Evolutionary conservation across 2,329 filamentous ascomycete genomes (phyloP), one percentile per base, ranked within the genome.

Genomic region (Lasiodiplodia citricola): DNA sequence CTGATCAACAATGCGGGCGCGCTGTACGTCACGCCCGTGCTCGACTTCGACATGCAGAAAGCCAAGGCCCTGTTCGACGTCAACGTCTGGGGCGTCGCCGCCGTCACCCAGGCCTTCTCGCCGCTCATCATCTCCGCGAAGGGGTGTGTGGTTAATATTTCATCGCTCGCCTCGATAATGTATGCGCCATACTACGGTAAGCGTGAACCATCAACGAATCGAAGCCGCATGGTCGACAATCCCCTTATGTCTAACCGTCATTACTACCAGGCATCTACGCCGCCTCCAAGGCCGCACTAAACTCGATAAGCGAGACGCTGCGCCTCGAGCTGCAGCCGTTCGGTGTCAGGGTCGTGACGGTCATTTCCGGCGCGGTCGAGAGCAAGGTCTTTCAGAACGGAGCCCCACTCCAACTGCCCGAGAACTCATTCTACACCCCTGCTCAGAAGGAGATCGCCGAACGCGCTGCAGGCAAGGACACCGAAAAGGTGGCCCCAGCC

Each of bases 1-100:
- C 68, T 81, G 0, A 52, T 85, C 67, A 84, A 84, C 73, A 85
- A 85, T 66, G 80, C 83, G 14, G 83, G 79, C 2, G 58, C 66
- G 2, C 72, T 71, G n/a, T 75, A 75, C n/a, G 70, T 74, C 11
- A 74, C 74, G 68, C 83, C 82, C 1, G 70, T 78, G 4, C 66
- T 83, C 10, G 81, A 84, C 52, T 28, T 14, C 52, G 52, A 56
- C 16, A n/a, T 56, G 16, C 23, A 18, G 28, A 18, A 28, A 8
- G 52, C 52, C 23, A 14, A 21, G 18, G 2, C 52, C 51, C 2
- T 56, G 7, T 56, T 56, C 52, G 52, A 84, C 14, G 73, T 81
- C 18, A 85, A 85, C 70, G 73, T 82, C 25, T 84, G 78, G 76
- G 78, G 78, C 1, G 50, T 75, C 1, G 55, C 84, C 5, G 69